These are phyloP conservation scores for Begonia loranthoides DNA, from an alignment of 306 rosid genomes.

Conservation along the genomic window DNA sequence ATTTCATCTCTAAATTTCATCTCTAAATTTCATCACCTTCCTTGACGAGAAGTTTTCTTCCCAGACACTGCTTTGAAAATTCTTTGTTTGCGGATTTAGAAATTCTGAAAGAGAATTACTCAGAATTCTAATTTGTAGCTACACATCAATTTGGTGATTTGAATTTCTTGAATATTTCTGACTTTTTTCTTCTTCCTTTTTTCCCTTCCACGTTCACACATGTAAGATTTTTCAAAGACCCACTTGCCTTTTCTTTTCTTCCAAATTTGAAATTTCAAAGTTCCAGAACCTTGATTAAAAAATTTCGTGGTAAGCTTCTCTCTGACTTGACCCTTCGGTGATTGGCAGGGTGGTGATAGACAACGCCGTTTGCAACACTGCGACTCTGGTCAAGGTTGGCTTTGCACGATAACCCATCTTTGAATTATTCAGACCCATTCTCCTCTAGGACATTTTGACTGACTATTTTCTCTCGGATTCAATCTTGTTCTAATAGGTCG, in stretches of 20 bases:
- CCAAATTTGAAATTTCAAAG: background rate
- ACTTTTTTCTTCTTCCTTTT: background rate
- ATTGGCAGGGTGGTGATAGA: slow-evolving; percentile 82
- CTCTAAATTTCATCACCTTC: no score
- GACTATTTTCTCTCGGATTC: background rate
- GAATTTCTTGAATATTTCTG: background rate
- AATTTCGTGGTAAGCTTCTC: background rate
- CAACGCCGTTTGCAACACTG: slow-evolving; percentile 60
- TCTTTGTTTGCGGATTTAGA: no score
- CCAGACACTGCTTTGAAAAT: no score
- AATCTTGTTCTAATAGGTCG: slow-evolving; percentile 38
- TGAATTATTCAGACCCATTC: background rate
- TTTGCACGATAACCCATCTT: no score
- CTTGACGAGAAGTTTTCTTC: background rate
- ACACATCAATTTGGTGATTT: no score
- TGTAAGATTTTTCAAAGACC: background rate
- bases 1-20: no score
- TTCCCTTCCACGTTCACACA: background rate
- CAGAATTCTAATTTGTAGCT: no score
- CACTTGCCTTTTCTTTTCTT: background rate
- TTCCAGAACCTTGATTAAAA: background rate
- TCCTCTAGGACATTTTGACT: background rate
- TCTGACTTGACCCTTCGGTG: slow-evolving; percentile 32
- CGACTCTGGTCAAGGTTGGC: slow-evolving; percentile 74
- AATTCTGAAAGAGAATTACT: background rate